Percentiles rank a stretch among this genome's conserved stretches.
Conservation (phyloP, 192 early-diverging fungal species). For the Piromyces finnis region DNA sequence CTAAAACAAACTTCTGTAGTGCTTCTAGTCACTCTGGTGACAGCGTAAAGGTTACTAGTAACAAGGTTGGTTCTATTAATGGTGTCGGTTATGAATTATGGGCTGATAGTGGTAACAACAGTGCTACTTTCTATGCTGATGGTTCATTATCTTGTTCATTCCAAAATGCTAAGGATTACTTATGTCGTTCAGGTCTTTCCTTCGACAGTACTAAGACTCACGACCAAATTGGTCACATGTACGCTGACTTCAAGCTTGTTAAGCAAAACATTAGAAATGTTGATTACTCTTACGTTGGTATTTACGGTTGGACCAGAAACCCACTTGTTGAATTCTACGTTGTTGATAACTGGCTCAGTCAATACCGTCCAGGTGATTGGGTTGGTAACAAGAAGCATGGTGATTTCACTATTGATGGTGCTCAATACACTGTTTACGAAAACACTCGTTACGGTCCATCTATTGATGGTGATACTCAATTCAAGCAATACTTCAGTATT, state of each 20-base stretch:
- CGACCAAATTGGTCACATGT: not conserved
- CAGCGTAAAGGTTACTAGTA: not conserved
- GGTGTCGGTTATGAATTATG: not conserved
- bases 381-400: not conserved
- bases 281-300: not conserved
- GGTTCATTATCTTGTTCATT: not conserved
- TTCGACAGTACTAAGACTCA: not conserved
- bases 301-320: not conserved
- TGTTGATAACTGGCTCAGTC: not conserved
- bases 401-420: not conserved
- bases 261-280: not conserved
- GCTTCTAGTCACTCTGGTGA: not conserved
- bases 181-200: not conserved
- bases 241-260: not conserved
- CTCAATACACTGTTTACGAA: not conserved
- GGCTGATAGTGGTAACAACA: not conserved
- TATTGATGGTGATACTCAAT: not conserved
- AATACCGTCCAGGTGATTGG: not conserved
- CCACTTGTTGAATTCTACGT: not conserved
- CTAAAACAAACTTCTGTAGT: not conserved
- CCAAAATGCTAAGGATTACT: not conserved
- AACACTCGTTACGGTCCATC: not conserved
- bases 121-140: not conserved
- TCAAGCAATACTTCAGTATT: not conserved
- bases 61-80: not conserved